Percentiles rank a stretch among this genome's conserved stretches.
These are phyloP conservation scores for Pisolithus sp. DNA, from an alignment of 768 basidiomycete species.

Conservation along the genomic window DNA sequence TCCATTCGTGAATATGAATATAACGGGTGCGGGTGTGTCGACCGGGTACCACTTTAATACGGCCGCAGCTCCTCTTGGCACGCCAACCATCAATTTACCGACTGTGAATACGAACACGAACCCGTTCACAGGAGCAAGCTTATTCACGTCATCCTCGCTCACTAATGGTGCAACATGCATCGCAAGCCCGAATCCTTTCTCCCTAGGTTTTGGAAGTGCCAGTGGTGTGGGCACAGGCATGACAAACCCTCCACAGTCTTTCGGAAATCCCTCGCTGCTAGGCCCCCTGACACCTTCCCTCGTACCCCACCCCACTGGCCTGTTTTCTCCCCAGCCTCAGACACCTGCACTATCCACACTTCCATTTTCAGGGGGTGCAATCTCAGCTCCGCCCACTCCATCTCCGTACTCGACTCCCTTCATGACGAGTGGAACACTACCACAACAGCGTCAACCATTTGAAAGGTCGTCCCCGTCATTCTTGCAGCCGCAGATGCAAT, in stretches of 20 bases:
- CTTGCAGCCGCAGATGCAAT: conserved; percentile 14
- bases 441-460: conserved; percentile 15
- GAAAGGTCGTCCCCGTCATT: conserved; percentile 20
- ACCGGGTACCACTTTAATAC: neutral
- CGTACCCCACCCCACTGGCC: conserved; percentile 5
- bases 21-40: conserved; percentile 3
- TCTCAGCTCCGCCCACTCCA: conserved; percentile 20
- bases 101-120: neutral
- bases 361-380: conserved; percentile 13
- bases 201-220: conserved; percentile 1
- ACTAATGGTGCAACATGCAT: conserved; percentile 1
- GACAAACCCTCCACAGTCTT: conserved; percentile 1
- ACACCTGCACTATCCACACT: conserved; percentile 11
- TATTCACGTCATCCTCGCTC: neutral
- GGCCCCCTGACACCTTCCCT: neutral
- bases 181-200: conserved; percentile 12
- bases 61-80: conserved; percentile 6
- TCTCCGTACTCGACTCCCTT: conserved; percentile 10
- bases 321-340: neutral
- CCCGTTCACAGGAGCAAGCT: neutral
- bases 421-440: conserved; percentile 6
- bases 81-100: neutral
- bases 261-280: neutral
- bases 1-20: conserved; percentile 13
- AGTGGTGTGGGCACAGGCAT: conserved; percentile 5